Conservation (phyloP, 129 eudicot genomes). For the Heracleum sosnowskyi region DNA sequence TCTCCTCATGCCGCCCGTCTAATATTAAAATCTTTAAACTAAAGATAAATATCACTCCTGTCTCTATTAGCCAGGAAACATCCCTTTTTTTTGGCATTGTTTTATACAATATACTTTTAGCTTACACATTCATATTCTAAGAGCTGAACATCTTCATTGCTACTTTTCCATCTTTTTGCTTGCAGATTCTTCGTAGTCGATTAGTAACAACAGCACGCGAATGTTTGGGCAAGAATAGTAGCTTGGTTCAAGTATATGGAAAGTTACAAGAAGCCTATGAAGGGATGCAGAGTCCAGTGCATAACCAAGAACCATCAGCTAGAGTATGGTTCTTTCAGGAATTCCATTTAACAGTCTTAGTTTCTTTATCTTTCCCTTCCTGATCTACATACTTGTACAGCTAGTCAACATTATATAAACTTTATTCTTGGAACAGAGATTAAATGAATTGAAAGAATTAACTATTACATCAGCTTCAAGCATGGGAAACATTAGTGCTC, state of each 20-base stretch:
- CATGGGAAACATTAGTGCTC: conserved; percentile 5
- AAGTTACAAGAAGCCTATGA: conserved; percentile 15
- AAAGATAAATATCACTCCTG: background rate
- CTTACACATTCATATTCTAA: background rate
- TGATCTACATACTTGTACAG: background rate
- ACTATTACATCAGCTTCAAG: conserved; percentile 2
- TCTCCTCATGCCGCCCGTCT: background rate
- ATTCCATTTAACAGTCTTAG: background rate
- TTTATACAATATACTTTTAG: background rate
- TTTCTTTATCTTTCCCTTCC: background rate
- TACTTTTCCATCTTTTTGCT: background rate
- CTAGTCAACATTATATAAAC: background rate
- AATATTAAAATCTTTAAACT: background rate
- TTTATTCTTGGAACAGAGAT: conserved; percentile 4
- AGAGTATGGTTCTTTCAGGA: conserved; percentile 3
- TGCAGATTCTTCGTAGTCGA: conserved; percentile 15
- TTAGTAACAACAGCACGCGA: conserved; percentile 11
- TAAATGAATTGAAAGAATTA: conserved; percentile 11
- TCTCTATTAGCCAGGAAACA: background rate
- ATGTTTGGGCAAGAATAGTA: conserved; percentile 5
- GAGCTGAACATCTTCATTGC: conserved; percentile 5
- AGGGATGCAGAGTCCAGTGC: conserved; percentile 12
- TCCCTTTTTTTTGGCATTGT: background rate
- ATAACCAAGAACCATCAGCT: conserved; percentile 15
- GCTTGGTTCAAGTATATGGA: conserved; percentile 9